Evolutionary conservation across 176 grass and related monocot genomes (phyloP).

Genomic region (Chrysopogon serrulatus): DNA sequence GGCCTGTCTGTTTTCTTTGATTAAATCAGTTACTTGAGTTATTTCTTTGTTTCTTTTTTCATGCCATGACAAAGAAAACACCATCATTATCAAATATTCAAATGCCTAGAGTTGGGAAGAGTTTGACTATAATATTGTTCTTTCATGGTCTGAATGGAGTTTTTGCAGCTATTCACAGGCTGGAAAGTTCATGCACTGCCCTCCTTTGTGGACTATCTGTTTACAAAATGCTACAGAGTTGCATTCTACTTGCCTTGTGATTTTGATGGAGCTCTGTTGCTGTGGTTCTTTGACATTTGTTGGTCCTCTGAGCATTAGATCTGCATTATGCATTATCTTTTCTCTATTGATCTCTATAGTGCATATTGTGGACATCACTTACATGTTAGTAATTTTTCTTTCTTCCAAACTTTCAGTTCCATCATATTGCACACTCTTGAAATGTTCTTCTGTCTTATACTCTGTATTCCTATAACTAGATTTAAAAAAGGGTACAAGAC

Average conservation of each 20-base stretch:
- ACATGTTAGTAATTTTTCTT: not conserved
- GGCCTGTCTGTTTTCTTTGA: conserved; percentile 17
- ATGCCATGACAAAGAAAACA: not conserved
- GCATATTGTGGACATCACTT: not conserved
- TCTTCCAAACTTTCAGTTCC: not conserved
- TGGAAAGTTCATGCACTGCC: not conserved
- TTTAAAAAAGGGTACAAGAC: conserved; percentile 7
- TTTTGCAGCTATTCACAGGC: conserved; percentile 4
- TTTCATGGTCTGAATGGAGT: conserved; percentile 3
- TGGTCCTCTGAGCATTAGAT: conserved; percentile 2
- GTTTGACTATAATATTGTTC: not conserved
- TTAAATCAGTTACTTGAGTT: not conserved
- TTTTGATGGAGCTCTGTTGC: not conserved
- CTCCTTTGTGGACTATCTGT: not conserved
- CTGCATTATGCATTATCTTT: not conserved
- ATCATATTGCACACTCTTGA: not conserved
- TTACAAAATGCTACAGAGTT: conserved; percentile 1
- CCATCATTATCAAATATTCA: not conserved
- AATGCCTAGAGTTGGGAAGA: not conserved
- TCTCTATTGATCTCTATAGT: not conserved
- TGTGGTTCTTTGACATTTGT: not conserved
- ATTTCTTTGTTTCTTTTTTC: conserved; percentile 10
- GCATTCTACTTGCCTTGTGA: not conserved
- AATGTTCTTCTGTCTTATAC: not conserved
- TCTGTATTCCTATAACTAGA: not conserved